Percentiles rank a stretch among this genome's conserved stretches.
phyloP scores from a whole-genome alignment of 805 yeast species.

The Lachancea lanzarotensis region DNA sequence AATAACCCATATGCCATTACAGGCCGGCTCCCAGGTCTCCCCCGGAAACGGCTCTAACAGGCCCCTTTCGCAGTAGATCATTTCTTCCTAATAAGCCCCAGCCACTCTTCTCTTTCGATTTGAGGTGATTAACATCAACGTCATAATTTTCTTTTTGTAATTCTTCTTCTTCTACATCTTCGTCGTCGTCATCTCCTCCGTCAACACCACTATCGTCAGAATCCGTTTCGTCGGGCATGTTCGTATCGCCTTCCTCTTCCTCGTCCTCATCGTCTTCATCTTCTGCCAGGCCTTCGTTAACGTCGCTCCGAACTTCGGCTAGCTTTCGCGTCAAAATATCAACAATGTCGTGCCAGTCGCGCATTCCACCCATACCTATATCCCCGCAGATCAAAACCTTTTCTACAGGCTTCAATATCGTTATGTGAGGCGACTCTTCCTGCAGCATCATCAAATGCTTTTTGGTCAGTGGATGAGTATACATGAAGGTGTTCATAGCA shows the following conservation, averaged over 20 bases:
- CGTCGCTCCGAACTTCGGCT: slow-evolving; percentile 24
- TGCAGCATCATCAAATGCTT: slow-evolving; percentile 55
- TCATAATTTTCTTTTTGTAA: slow-evolving; percentile 30
- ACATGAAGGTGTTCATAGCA: slow-evolving; percentile 82
- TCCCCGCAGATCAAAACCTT: slow-evolving; percentile 77
- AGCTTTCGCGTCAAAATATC: slow-evolving; percentile 44
- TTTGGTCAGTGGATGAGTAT: slow-evolving; percentile 72
- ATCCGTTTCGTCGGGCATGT: slow-evolving; percentile 38
- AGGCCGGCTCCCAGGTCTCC: neutral
- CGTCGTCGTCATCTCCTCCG: slow-evolving; percentile 27
- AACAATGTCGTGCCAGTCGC: slow-evolving; percentile 80
- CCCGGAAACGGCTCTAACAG: neutral
- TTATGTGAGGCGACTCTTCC: slow-evolving; percentile 72
- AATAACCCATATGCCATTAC: too few species aligned
- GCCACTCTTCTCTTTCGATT: slow-evolving; percentile 9
- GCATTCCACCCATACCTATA: slow-evolving; percentile 89
- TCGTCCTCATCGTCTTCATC: slow-evolving; percentile 43
- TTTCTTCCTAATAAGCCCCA: neutral
- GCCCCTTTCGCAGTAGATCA: neutral
- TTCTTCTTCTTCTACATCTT: slow-evolving; percentile 15
- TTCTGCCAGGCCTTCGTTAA: slow-evolving; percentile 18
- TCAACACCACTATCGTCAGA: slow-evolving; percentile 39
- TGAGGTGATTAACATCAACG: too few species aligned
- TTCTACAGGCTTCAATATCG: slow-evolving; percentile 71
- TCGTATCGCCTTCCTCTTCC: slow-evolving; percentile 39